Conservation (phyloP, 352 stramenopile genomes). For the Pythium monospermum region DNA sequence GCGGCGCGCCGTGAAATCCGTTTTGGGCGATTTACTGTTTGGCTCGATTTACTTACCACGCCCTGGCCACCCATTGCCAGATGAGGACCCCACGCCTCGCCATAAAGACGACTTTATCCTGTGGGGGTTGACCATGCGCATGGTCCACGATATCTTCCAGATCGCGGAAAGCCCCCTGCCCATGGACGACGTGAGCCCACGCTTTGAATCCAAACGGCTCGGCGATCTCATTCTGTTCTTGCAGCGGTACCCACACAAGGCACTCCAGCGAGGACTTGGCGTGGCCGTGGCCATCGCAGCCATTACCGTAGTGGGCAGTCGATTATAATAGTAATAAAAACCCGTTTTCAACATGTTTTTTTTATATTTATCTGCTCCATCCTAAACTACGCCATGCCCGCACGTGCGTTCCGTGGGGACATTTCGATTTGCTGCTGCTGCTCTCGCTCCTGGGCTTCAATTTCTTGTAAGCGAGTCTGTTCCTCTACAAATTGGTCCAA, state of each 20-base stretch:
- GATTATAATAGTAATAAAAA: constrained; percentile 21
- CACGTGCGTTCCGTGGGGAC: constrained; percentile 11
- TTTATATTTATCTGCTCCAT: too few relatives aligned
- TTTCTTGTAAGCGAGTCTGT: constrained; percentile 32
- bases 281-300: constrained; percentile 41
- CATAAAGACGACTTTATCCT: constrained; percentile 69
- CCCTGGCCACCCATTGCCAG: constrained; percentile 29
- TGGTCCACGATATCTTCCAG: constrained; percentile 49
- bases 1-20: constrained; percentile 24
- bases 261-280: constrained; percentile 36
- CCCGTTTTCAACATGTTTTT: too few relatives aligned
- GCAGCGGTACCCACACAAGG: constrained; percentile 45
- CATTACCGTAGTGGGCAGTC: constrained; percentile 21
- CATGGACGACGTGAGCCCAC: constrained; percentile 43
- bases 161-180: constrained; percentile 36
- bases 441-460: constrained; percentile 23
- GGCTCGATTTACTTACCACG: constrained; percentile 71
- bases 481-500: constrained; percentile 48
- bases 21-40: constrained; percentile 59
- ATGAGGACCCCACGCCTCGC: constrained; percentile 40
- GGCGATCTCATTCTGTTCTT: constrained; percentile 48
- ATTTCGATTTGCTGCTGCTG: constrained; percentile 16
- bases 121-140: constrained; percentile 79
- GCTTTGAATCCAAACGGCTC: constrained; percentile 49
- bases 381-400: constrained; percentile 15